phyloP scores from a whole-genome alignment of 371 early-diverging fungal species.

The Saksenaea vasiformis region DNA sequence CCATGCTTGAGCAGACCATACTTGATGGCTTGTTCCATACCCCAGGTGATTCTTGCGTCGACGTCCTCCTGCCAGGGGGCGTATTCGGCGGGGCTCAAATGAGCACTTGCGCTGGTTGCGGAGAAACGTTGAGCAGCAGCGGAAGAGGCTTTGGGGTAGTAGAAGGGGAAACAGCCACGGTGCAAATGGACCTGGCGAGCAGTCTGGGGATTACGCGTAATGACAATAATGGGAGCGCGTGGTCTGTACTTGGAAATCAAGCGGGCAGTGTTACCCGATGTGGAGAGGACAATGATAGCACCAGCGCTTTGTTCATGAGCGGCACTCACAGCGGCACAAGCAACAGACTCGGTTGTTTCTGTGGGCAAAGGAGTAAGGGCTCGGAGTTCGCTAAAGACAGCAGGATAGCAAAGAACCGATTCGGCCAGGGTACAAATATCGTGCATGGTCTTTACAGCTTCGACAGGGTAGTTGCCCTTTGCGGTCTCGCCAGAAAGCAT shows the following conservation, averaged over 20 bases:
- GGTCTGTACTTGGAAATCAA: constrained; percentile 96
- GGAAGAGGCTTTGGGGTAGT: constrained; percentile 65
- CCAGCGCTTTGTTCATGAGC: constrained; percentile 87
- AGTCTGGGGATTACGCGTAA: constrained; percentile 83
- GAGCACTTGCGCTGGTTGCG: constrained; percentile 24
- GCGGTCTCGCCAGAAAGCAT: constrained; percentile 99
- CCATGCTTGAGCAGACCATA: constrained; percentile 67
- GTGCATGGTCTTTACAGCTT: constrained; percentile 78
- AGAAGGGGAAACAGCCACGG: constrained; percentile 92
- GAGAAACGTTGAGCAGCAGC: constrained; percentile 27
- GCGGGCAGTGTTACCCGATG: constrained; percentile 86
- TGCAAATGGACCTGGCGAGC: constrained; percentile 88
- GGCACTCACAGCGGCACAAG: constrained; percentile 89
- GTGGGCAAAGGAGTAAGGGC: constrained; percentile 74
- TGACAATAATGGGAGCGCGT: constrained; percentile 86
- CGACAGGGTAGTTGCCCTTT: constrained; percentile 83
- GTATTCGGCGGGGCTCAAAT: constrained; percentile 47
- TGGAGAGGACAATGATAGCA: constrained; percentile 84
- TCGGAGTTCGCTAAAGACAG: constrained; percentile 81
- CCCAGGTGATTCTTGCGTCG: constrained; percentile 77
- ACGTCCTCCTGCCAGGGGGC: constrained; percentile 87
- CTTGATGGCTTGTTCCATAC: constrained; percentile 72
- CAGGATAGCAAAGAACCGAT: constrained; percentile 75
- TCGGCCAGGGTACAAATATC: constrained; percentile 78
- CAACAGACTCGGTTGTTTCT: constrained; percentile 90